Evolutionary conservation across 2,329 filamentous ascomycete genomes (phyloP), one percentile per base, ranked within the genome.

Genomic region (Pseudogymnoascus pannorum): DNA sequence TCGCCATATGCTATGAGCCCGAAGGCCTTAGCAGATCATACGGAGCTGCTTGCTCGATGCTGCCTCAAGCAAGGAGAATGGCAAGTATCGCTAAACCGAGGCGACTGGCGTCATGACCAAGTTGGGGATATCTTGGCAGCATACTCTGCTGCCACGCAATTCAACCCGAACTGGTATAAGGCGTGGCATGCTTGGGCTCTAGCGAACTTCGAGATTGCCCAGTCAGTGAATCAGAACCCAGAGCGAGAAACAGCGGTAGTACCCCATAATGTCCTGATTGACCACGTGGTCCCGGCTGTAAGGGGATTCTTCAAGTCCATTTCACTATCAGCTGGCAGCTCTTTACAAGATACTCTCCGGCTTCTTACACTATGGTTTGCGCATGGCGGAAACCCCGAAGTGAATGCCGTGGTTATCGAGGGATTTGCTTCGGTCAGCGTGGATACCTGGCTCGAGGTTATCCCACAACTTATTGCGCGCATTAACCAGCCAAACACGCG

Each of bases 101-200:
- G 92, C 59, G 88, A 94, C 66, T 99, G 94, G 95, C 87, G 91
- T 66, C 85, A 90, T 65, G 88, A 91, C 7, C 87, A 90, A 66
- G 90, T 96, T 3, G 85, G 89, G 59, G 93, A 97, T 60, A 92
- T 99, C 62, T 79, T 99, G 22, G 83, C 85, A n/a, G 92, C 94
- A 1, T 99, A 97, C 74, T 87, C 87, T 16, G 88, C 92, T 63
- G 95, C 95, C 1, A 99, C 94, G 1, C 87, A 91, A 63, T 97
- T 95, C 76, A 96, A 99, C 72, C 88, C 91, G 33, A 87, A 88
- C 64, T 99, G 93, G 85, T 99, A 99, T 78, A 99, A 99, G 76
- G 94, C 95, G 6, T 99, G 94, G 94, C 94, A 99, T 75, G 90
- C 94, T 0, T 99, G 94, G 93, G 95, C 94, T 9, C 76, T 99